Conservation (phyloP, 176 grass and related monocot genomes). For the Rhynchospora breviuscula region DNA sequence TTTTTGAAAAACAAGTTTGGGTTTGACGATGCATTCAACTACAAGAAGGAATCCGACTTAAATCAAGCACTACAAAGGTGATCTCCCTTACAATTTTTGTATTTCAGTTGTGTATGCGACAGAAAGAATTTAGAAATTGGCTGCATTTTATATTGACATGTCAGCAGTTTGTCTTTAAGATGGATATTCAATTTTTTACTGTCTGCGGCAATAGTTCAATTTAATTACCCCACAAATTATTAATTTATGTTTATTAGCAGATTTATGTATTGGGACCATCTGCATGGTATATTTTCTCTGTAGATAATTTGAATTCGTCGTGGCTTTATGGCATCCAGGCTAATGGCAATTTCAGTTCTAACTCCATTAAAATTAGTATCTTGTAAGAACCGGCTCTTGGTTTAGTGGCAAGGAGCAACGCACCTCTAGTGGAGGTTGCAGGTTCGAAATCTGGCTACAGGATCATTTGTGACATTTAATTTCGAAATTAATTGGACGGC, state of each 20-base stretch:
- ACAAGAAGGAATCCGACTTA: conserved; percentile 51
- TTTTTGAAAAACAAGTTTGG: conserved; percentile 47
- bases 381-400: too few relatives aligned
- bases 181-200: neutral
- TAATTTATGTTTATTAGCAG: neutral
- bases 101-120: neutral
- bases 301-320: neutral
- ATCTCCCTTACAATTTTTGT: neutral
- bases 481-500: too few relatives aligned
- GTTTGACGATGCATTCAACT: conserved; percentile 85
- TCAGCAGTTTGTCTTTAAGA: neutral
- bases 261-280: neutral
- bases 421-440: too few relatives aligned
- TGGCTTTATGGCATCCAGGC: neutral
- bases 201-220: too few relatives aligned
- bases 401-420: too few relatives aligned
- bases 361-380: neutral
- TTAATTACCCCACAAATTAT: neutral
- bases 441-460: too few relatives aligned
- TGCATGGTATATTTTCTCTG: neutral
- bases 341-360: neutral
- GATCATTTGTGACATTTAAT: too few relatives aligned
- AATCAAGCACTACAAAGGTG: conserved; percentile 29
- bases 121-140: neutral
- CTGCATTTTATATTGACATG: neutral